Evolutionary conservation across 2,329 filamentous ascomycete genomes (phyloP), one percentile per base, ranked within the genome.

Genomic region (Trichoderma arundinaceum): DNA sequence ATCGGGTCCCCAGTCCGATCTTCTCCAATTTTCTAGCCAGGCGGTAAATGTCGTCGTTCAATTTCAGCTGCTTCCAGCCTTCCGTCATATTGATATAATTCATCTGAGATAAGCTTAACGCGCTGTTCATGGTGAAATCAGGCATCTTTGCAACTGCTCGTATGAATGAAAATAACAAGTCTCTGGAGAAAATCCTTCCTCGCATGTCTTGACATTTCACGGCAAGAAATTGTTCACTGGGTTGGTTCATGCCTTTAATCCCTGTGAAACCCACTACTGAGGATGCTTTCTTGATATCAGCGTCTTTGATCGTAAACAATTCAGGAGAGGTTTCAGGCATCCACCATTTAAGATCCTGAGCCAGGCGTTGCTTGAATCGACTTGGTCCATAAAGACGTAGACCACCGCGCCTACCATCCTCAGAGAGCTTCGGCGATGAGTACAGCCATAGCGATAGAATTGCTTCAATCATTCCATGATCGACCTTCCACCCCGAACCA

Each of bases 111-210:
- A 13, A 41, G 56, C 3, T 54, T 8, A 7, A 70, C 3, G 43
- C 17, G 15, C 59, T 64, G 10, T 32, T 1, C 0, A 71, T 54
- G 0, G 67, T 66, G 0, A 32, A 10, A 4, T 19, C 7, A 10
- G 71, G 51, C 22, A 52, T 61, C 33, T 69, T 71, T n/a, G 71
- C 71, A 22, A 67, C 48, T 6, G 72, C 66, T 51, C 70, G 71
- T 71, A 76, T 72, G 65, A 76, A 76, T 2, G 69, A 39, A 2
- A 72, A 70, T n/a, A 76, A 72, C 35, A 76, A 69, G 32, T 75
- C 61, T 38, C 73, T 70, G 5, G 73, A 69, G 46, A 68, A 73
- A 2, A 72, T 17, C 9, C 43, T 38, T 53, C 57, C 7, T n/a
- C n/a, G 9, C 1, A 8, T 35, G 9, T 56, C 49, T 13, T 13